Conservation (phyloP, 305 asterid genomes). For the Striga hermonthica region DNA sequence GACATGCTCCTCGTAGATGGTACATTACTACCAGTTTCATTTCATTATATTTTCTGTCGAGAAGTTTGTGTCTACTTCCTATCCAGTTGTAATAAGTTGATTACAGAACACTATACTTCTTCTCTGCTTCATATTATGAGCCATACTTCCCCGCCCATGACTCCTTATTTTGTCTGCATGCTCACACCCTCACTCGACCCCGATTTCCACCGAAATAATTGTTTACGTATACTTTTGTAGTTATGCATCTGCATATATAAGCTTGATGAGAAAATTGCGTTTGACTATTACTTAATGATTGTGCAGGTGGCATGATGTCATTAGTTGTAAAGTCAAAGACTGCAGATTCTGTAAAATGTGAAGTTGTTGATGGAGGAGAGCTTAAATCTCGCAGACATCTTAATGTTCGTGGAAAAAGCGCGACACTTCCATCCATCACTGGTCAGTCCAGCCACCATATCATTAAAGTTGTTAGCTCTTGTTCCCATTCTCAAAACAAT, state of each 20-base stretch:
- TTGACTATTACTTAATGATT: constrained; percentile 27
- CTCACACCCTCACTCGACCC: too few species aligned
- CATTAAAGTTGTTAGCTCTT: not conserved
- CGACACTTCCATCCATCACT: constrained; percentile 91
- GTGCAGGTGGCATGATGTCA: constrained; percentile 96
- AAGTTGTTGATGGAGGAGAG: constrained; percentile 96
- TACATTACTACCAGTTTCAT: constrained; percentile 29
- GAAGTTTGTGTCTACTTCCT: constrained; percentile 2
- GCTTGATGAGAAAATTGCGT: not conserved
- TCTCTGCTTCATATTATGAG: constrained; percentile 14
- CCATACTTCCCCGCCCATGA: too few species aligned
- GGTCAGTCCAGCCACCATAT: constrained; percentile 47
- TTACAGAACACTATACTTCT: not conserved
- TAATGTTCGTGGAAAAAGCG: constrained; percentile 95
- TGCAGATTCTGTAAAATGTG: constrained; percentile 80
- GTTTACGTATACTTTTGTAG: not conserved
- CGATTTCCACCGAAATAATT: not conserved
- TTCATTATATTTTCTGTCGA: not conserved
- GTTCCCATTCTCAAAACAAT: constrained; percentile 20
- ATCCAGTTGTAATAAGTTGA: constrained; percentile 13
- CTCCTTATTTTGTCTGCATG: not conserved
- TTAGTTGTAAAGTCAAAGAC: constrained; percentile 71
- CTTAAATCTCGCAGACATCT: constrained; percentile 94
- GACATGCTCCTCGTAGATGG: constrained; percentile 99
- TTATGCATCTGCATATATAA: not conserved